A percentile compares a stretch with the other conserved stretches of the same genome.
Evolutionary conservation across 1,284 basidiomycete species (phyloP).

Genomic region (Ustilago hordei): DNA sequence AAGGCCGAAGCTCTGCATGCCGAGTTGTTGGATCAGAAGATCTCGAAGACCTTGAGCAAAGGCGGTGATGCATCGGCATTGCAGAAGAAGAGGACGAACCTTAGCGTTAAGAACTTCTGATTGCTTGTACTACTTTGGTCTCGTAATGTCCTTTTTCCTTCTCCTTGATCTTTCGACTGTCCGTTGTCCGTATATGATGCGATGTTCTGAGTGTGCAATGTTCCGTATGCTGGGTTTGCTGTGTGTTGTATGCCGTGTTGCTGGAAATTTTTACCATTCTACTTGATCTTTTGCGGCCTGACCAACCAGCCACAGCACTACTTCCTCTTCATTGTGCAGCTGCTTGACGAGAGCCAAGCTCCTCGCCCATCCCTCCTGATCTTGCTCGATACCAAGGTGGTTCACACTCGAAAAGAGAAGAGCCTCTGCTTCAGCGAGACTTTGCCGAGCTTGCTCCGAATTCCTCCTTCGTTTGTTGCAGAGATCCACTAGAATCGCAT

Average conservation of each 20-base stretch:
- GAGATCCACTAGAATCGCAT: slow-evolving; percentile 11
- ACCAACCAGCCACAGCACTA: slow-evolving; percentile 33
- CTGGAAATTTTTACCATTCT: slow-evolving; percentile 40
- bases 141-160: not conserved
- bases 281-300: slow-evolving; percentile 23
- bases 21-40: slow-evolving; percentile 56
- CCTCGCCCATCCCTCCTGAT: slow-evolving; percentile 5
- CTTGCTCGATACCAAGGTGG: slow-evolving; percentile 1
- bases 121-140: not conserved
- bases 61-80: slow-evolving; percentile 51
- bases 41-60: slow-evolving; percentile 44
- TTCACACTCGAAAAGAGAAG: not conserved
- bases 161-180: not conserved
- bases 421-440: slow-evolving; percentile 1
- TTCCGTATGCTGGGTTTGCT: not conserved
- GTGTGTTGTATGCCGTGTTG: not conserved
- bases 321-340: slow-evolving; percentile 46
- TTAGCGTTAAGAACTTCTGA: slow-evolving; percentile 50
- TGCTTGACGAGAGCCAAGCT: slow-evolving; percentile 39
- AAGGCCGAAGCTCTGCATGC: slow-evolving; percentile 47
- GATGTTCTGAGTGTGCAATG: not conserved
- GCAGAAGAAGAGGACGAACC: slow-evolving; percentile 51
- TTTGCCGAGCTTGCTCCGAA: slow-evolving; percentile 3
- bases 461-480: slow-evolving; percentile 13
- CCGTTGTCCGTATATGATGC: not conserved